Evolutionary conservation across 2,329 filamentous ascomycete species (phyloP), one percentile per base, ranked within the genome.

Genomic region (Aspergillus neoniger): DNA sequence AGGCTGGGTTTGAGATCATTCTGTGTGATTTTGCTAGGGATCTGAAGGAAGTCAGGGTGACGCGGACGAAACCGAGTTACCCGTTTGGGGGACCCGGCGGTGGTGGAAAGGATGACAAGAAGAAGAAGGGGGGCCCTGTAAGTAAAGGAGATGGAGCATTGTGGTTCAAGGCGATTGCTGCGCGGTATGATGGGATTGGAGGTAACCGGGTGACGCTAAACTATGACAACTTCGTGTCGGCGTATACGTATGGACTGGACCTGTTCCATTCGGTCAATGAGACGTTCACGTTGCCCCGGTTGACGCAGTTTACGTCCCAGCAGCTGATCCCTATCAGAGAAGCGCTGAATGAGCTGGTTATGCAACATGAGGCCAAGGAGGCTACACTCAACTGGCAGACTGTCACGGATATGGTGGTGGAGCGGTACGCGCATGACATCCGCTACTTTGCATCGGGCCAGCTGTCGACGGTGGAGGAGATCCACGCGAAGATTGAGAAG

Each of bases 1-100:
- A 91, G 69, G 82, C 83, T 10, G 89, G 89, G 0, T 91, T 91
- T 63, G 89, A 91, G 72, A 81, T 90, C 54, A 87, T 91, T 55
- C 78, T 89, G 21, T 91, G 88, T 73, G 78, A 88, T 57, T 91
- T 91, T 67, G 73, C 71, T 10, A 65, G 72, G 15, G 69, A 77
- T 63, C 62, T 83, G 1, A 69, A 79, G 6, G 59, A 75, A 14
- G 67, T 76, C 1, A 70, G 70, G n/a, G 75, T 79, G 25, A 72
- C 69, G 8, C 67, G 67, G 39, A 68, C 68, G 21, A 70, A 66
- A 12, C 39, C 63, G 7, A 54, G 57, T 7, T n/a, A 48, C n/a
- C 4, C 17, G 12, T 47, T 44, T 30, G 2, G 17, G 30, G 38
- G 52, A 12, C 41, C 39, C 12, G 32, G 32, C 12, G 32, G 32